Evolutionary conservation across 2,329 filamentous ascomycete species (phyloP), one percentile per base, ranked within the genome.

Genomic region (Colletotrichum sojae): DNA sequence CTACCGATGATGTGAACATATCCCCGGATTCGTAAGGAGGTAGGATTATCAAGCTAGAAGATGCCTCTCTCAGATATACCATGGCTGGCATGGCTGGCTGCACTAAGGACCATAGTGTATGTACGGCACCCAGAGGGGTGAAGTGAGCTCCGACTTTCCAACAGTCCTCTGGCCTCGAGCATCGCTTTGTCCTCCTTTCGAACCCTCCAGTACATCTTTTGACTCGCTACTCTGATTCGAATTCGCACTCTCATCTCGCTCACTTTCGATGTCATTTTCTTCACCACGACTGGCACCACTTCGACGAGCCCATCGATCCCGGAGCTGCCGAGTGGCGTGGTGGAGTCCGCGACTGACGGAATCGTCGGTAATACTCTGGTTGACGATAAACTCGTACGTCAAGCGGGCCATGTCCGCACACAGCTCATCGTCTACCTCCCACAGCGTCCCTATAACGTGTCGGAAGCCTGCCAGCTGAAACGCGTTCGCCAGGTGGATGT

Each of bases 391-490:
- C 9, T 43, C 40, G 6, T 43, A 43, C 40, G 40, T 43, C 70
- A 60, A 79, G 80, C 1, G 74, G 40, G 79, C 77, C 22, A 79
- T 66, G 2, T 78, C 73, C 0, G 80, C 73, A 56, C 76, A 80
- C 2, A 64, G 12, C 18, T 68, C 49, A 62, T 84, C 81, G 5
- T 73, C 66, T 0, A 82, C 78, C 6, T 77, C 71, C 83, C 81
- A 84, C 0, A 83, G 72, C 0, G 80, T 80, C 0, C 82, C 82
- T 53, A 84, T 72, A 5, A 83, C 81, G 65, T 83, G 79, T 0
- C 73, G 75, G 63, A 83, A 83, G 1, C 81, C 80, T 0, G 78
- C 79, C 2, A 82, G 71, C 71, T 83, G 80, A 62, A 66, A 83
- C 0, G 77, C 78, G 48, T 73, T 71, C 15, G 31, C 54, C 1